Percentiles rank a stretch among this genome's conserved stretches.
These are phyloP conservation scores for Plenodomus tracheiphilus DNA, from an alignment of 2,329 filamentous ascomycete species.

Conservation along the genomic window DNA sequence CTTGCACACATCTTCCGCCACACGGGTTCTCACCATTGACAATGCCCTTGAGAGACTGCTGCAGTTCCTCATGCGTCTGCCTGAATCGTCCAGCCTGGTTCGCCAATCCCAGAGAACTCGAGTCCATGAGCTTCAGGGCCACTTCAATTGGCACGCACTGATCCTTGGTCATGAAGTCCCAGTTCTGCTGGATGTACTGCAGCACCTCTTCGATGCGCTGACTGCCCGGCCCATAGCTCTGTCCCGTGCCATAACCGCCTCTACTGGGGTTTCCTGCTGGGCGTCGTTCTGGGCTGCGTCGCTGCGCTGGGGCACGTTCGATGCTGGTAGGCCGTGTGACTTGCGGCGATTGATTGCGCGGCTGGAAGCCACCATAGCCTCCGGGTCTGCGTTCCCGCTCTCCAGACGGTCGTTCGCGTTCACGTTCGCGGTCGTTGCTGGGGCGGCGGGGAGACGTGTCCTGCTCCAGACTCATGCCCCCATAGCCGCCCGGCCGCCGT, in stretches of 20 bases:
- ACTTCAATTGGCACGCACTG: slow-evolving; percentile 93
- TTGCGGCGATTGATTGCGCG: slow-evolving; percentile 28
- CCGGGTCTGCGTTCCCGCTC: slow-evolving; percentile 33
- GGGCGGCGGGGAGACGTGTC: slow-evolving; percentile 21
- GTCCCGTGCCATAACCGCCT: slow-evolving; percentile 4
- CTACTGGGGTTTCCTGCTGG: slow-evolving; percentile 31
- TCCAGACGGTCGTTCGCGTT: slow-evolving; percentile 24
- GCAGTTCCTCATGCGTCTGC: slow-evolving; percentile 82
- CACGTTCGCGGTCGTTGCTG: slow-evolving; percentile 20
- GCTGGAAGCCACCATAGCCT: slow-evolving; percentile 43
- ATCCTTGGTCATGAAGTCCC: slow-evolving; percentile 87
- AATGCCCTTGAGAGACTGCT: slow-evolving; percentile 88
- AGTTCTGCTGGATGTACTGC: slow-evolving; percentile 82
- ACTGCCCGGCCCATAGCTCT: slow-evolving; percentile 44
- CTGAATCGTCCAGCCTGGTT: slow-evolving; percentile 86
- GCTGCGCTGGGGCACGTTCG: slow-evolving; percentile 47
- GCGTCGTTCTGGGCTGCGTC: slow-evolving; percentile 46
- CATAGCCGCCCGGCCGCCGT: slow-evolving; percentile 37
- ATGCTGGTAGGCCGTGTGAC: slow-evolving; percentile 45
- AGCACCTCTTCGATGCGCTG: slow-evolving; percentile 63
- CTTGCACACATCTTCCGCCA: too few species aligned
- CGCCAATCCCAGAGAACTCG: slow-evolving; percentile 88
- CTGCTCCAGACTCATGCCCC: slow-evolving; percentile 23
- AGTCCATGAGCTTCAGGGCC: slow-evolving; percentile 91
- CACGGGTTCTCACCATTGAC: slow-evolving; percentile 67